A percentile compares a stretch with the other conserved stretches of the same genome.
Evolutionary conservation across 1,139 yeast species (phyloP).

Genomic region (Candida labiduridarum): DNA sequence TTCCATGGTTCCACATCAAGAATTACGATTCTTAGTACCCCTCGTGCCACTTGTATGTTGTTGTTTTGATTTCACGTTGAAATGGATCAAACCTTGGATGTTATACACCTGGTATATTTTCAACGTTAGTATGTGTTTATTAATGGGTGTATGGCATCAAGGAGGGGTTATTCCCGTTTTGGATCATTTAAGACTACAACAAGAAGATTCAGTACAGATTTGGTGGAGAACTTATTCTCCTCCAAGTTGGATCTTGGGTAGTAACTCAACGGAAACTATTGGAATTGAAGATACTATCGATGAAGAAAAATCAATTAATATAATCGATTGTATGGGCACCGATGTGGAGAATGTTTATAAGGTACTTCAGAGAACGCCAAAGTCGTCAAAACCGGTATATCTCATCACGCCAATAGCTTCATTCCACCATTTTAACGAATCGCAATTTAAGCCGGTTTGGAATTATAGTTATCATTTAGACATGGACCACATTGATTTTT

Average conservation of each 20-base stretch:
- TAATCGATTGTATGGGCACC: slow-evolving; percentile 63
- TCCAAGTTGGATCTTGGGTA: slow-evolving; percentile 82
- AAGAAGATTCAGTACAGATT: slow-evolving; percentile 38
- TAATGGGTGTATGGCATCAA: slow-evolving; percentile 87
- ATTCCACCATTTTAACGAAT: slow-evolving; percentile 21
- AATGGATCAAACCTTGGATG: slow-evolving; percentile 19
- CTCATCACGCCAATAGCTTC: slow-evolving; percentile 56
- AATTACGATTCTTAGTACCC: slow-evolving; percentile 81
- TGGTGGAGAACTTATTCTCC: slow-evolving; percentile 98
- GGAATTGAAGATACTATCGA: slow-evolving; percentile 19
- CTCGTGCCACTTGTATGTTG: slow-evolving; percentile 70
- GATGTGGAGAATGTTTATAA: slow-evolving; percentile 28
- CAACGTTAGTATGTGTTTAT: slow-evolving; percentile 56
- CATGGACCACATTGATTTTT: slow-evolving; percentile 66
- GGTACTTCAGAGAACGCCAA: slow-evolving; percentile 17
- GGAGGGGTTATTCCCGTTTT: slow-evolving; percentile 83
- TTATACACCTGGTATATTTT: slow-evolving; percentile 62
- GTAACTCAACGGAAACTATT: slow-evolving; percentile 20
- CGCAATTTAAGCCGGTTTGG: slow-evolving; percentile 39
- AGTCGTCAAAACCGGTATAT: slow-evolving; percentile 20
- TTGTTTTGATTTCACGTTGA: slow-evolving; percentile 50
- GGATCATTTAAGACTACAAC: slow-evolving; percentile 25
- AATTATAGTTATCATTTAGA: slow-evolving; percentile 55
- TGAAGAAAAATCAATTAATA: slow-evolving; percentile 16
- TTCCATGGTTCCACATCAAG: slow-evolving; percentile 88